A percentile compares a stretch with the other conserved stretches of the same genome.
Conservation (phyloP, 345 rosid genomes). For the Turnera subulata region DNA sequence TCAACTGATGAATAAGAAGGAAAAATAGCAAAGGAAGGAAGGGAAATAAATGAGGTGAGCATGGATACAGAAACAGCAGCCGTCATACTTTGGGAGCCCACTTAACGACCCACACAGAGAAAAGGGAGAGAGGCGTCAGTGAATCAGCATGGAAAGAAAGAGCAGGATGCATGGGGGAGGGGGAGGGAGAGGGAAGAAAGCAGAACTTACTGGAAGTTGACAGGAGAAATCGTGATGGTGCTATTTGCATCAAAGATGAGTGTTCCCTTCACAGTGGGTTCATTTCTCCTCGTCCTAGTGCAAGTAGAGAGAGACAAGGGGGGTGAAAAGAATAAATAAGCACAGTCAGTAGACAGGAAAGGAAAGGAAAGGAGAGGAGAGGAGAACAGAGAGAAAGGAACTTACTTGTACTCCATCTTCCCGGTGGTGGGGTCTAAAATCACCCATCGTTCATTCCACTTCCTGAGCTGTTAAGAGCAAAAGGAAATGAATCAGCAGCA, state of each 20-base stretch:
- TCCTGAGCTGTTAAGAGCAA: slow-evolving; percentile 68
- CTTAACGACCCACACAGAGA: slow-evolving; percentile 39
- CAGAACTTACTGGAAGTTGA: slow-evolving; percentile 83
- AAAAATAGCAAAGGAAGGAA: not conserved
- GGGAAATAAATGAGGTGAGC: not conserved
- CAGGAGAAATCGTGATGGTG: slow-evolving; percentile 80
- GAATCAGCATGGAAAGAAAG: slow-evolving; percentile 12
- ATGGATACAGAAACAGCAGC: slow-evolving; percentile 98
- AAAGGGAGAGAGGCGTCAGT: slow-evolving; percentile 8
- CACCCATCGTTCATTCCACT: slow-evolving; percentile 99
- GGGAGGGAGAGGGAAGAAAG: too few relatives aligned
- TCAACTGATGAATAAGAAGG: slow-evolving; percentile 10
- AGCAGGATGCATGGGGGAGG: too few relatives aligned
- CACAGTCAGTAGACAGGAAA: not conserved
- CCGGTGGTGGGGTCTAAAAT: slow-evolving; percentile 96
- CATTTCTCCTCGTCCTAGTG: slow-evolving; percentile 81
- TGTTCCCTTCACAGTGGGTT: slow-evolving; percentile 78
- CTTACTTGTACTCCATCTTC: slow-evolving; percentile 93
- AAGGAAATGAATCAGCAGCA: too few relatives aligned
- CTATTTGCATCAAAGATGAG: slow-evolving; percentile 83
- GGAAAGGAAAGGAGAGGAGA: not conserved
- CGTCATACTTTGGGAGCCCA: slow-evolving; percentile 91
- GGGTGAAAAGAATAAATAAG: too few relatives aligned
- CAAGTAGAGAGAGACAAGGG: slow-evolving; percentile 3
- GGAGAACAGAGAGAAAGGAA: not conserved